Conservation (phyloP, 1,284 basidiomycete genomes). For the Ceratobasidium sp. region DNA sequence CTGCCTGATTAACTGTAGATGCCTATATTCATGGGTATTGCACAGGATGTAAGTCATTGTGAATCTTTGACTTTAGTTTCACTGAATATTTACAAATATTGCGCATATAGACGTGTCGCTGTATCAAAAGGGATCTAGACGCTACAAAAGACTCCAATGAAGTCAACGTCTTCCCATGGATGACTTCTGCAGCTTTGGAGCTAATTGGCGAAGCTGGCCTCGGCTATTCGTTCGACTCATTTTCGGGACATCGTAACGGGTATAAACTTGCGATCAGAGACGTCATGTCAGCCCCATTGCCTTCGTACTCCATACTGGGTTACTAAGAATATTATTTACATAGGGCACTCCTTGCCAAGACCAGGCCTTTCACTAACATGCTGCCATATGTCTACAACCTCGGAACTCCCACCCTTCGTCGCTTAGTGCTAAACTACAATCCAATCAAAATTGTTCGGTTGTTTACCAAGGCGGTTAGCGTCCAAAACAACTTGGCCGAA, state of each 20-base stretch:
- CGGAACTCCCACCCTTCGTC: slow-evolving; percentile 57
- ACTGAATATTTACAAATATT: slow-evolving; percentile 49
- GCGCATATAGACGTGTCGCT: slow-evolving; percentile 28
- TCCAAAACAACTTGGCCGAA: slow-evolving; percentile 61
- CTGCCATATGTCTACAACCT: slow-evolving; percentile 22
- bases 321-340: slow-evolving; percentile 56
- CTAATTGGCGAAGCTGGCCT: slow-evolving; percentile 62
- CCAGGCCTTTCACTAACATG: slow-evolving; percentile 5
- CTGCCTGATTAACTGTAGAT: slow-evolving; percentile 49
- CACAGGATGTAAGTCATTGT: slow-evolving; percentile 55
- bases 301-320: slow-evolving; percentile 54
- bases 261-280: slow-evolving; percentile 63
- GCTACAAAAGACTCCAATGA: slow-evolving; percentile 49
- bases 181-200: slow-evolving; percentile 63
- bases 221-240: slow-evolving; percentile 64
- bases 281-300: slow-evolving; percentile 58
- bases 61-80: slow-evolving; percentile 46
- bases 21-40: slow-evolving; percentile 61
- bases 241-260: slow-evolving; percentile 59
- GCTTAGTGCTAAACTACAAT: slow-evolving; percentile 60
- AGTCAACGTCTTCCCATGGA: slow-evolving; percentile 63
- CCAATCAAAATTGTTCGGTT: slow-evolving; percentile 59
- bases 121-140: slow-evolving; percentile 43
- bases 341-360: neutral
- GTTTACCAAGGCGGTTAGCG: slow-evolving; percentile 60